A percentile compares a stretch with the other conserved stretches of the same genome.
These are phyloP conservation scores for Naganishia friedmannii DNA, from an alignment of 768 basidiomycete genomes.

Conservation along the genomic window DNA sequence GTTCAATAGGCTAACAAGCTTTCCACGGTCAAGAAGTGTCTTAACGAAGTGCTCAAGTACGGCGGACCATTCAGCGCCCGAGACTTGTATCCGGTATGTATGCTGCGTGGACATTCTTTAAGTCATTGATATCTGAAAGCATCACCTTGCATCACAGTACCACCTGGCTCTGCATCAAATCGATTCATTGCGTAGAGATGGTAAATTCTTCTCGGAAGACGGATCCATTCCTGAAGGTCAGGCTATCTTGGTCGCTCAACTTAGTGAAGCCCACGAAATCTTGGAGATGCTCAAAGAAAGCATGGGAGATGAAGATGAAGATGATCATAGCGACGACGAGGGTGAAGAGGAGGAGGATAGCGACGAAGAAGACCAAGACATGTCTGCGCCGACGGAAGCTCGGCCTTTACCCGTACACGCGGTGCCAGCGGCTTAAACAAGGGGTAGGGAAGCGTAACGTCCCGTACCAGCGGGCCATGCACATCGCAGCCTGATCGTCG, in stretches of 20 bases:
- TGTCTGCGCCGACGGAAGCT: not conserved
- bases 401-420: slow-evolving; percentile 11
- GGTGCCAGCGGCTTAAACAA: not conserved
- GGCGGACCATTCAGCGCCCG: slow-evolving; percentile 88
- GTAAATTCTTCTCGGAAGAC: slow-evolving; percentile 84
- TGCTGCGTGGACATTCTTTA: not conserved
- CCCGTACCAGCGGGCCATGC: not conserved
- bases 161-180: slow-evolving; percentile 93
- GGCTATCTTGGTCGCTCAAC: slow-evolving; percentile 89
- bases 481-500: not conserved
- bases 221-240: slow-evolving; percentile 92
- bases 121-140: not conserved
- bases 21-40: slow-evolving; percentile 91
- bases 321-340: slow-evolving; percentile 32
- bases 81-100: slow-evolving; percentile 84
- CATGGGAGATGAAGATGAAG: slow-evolving; percentile 70
- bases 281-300: slow-evolving; percentile 88
- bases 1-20: slow-evolving; percentile 80
- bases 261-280: slow-evolving; percentile 93
- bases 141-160: slow-evolving; percentile 61
- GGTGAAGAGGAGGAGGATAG: slow-evolving; percentile 24
- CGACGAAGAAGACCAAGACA: slow-evolving; percentile 21
- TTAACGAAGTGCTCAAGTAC: slow-evolving; percentile 92
- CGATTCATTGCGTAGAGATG: slow-evolving; percentile 86
- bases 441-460: not conserved